Conservation (phyloP, 2,329 filamentous ascomycete genomes). For the Xylaria digitata region DNA sequence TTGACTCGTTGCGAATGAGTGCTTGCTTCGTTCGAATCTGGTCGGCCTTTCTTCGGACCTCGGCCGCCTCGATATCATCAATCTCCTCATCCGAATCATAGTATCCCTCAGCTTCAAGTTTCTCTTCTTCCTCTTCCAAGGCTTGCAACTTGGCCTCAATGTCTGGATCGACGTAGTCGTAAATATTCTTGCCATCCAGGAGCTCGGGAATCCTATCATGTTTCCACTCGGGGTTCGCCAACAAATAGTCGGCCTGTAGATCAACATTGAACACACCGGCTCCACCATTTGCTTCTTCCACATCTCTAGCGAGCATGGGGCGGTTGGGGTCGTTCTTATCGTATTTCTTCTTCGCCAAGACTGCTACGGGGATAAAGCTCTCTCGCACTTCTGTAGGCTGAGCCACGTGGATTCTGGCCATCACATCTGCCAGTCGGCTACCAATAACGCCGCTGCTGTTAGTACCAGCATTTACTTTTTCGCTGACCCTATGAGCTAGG, state of each 20-base stretch:
- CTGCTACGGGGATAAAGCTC: constrained; percentile 87
- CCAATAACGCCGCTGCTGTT: constrained; percentile 79
- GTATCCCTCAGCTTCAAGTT: constrained; percentile 88
- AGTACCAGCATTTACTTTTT: constrained; percentile 95
- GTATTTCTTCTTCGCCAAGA: constrained; percentile 86
- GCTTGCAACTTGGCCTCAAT: constrained; percentile 93
- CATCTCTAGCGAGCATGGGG: constrained; percentile 81
- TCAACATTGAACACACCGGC: constrained; percentile 97
- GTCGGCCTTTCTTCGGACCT: constrained; percentile 90
- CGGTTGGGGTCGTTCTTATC: constrained; percentile 90
- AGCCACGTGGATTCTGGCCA: constrained; percentile 97
- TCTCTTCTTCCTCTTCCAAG: constrained; percentile 95
- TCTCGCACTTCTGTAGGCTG: constrained; percentile 85
- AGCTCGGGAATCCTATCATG: constrained; percentile 95
- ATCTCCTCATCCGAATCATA: constrained; percentile 88
- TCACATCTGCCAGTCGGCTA: constrained; percentile 86
- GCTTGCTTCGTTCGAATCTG: constrained; percentile 94
- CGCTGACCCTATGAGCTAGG: constrained; percentile 90
- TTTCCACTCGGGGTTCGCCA: constrained; percentile 93
- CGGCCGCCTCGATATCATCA: constrained; percentile 88
- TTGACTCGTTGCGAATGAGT: constrained; percentile 91
- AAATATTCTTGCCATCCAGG: constrained; percentile 95
- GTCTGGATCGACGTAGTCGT: constrained; percentile 96
- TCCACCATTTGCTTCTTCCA: constrained; percentile 92
- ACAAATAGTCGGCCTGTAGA: constrained; percentile 86